Conservation (phyloP, 345 rosid species). For the Brassica carinata region DNA sequence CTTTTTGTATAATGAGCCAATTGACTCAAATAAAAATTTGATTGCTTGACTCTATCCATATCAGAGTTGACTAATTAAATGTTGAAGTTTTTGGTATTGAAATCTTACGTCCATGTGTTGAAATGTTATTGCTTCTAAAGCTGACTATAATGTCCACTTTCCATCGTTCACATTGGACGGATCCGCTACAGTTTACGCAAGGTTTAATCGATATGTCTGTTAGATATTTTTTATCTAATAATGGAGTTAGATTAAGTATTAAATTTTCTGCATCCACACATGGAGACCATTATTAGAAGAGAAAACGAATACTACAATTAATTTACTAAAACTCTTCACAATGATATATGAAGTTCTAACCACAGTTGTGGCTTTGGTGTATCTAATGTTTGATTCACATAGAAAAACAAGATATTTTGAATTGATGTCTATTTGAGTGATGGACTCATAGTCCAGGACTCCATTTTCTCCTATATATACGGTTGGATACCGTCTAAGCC, state of each 20-base stretch:
- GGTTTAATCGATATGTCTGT: neutral
- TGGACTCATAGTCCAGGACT: too few relatives aligned
- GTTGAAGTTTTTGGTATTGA: constrained; percentile 8
- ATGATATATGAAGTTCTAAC: too few relatives aligned
- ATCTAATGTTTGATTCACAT: too few relatives aligned
- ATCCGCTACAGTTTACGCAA: neutral
- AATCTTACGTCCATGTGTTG: constrained; percentile 5
- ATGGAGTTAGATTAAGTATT: neutral
- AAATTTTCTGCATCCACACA: neutral
- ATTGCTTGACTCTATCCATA: neutral
- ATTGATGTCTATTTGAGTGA: too few relatives aligned
- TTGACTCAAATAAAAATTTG: too few relatives aligned
- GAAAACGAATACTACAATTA: neutral
- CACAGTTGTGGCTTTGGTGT: too few relatives aligned
- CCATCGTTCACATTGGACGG: constrained; percentile 19
- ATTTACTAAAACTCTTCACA: neutral
- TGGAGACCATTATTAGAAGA: neutral
- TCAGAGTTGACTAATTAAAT: neutral
- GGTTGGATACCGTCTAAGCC: neutral
- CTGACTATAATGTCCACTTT: constrained; percentile 19
- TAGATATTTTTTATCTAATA: neutral
- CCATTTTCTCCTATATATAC: neutral
- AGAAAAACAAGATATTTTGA: too few relatives aligned
- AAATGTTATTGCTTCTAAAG: neutral
- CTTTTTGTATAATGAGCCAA: too few relatives aligned